Base-by-base conservation (phyloP, 495 filamentous ascomycete genomes). In the Penicillium fimorum region DNA sequence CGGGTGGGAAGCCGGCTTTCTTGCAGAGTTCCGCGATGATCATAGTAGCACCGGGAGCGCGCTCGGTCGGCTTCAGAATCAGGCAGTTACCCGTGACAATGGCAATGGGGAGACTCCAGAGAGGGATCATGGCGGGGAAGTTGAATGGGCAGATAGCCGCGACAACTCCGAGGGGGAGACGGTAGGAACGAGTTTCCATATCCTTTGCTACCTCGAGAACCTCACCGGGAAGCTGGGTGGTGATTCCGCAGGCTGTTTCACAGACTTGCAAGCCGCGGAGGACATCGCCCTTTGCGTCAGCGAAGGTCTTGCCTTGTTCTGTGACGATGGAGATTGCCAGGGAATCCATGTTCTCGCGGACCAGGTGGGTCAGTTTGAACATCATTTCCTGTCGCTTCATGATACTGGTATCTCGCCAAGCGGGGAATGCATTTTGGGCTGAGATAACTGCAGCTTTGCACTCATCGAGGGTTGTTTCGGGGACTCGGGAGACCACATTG, bases 141-240 rank as follows among this genome's bases (percentile, higher is more conserved):
- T 98, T 98, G 71, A 98, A 98, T 18, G 94, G 94, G 77, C 95
- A 98, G 60, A 98, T 98, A 42, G 95, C 90, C 18, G 94, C 94
- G 46, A 96, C 90, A 41, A 98, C 87, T 51, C 94, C 94, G 64
- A 98, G 73, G 46, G 94, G 94, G 78, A 97, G 95, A 52, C 83
- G 82, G 68, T 97, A 97, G 58, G 83, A 89, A 57, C 94, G 77
- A 7, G 94, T 98, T 79, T 98, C 94, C 94, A 98, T 98, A 71
- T 98, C 94, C 80, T 95, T 96, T 43, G 93, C 87, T 9, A 98
- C 94, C 77, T 98, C 95, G 32, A 98, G 78, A 25, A 98, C 84
- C 73, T 97, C 93, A 35, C 94, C 94, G 57, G 89, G 89, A 70
- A 97, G 80, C 71, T 97, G 88, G 32, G 91, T 93, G 10, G 94